Evolutionary conservation across 352 stramenopile species (phyloP).

Genomic region (Pythium dissotocum): DNA sequence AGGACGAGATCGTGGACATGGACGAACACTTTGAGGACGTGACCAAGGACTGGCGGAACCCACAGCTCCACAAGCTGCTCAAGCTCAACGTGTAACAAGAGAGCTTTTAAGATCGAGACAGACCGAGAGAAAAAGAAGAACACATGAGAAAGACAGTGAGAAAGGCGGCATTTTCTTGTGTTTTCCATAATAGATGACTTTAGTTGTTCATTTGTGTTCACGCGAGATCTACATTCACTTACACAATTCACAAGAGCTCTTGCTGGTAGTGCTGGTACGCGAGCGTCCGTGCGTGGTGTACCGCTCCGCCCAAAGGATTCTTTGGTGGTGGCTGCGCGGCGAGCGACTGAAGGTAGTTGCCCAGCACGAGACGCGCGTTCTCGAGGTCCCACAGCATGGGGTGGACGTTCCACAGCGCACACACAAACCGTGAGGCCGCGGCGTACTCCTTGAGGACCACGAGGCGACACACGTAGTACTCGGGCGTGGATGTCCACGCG

Average conservation of each 20-base stretch:
- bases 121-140: not conserved
- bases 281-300: slow-evolving; percentile 6
- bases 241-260: slow-evolving; percentile 10
- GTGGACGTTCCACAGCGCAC: slow-evolving; percentile 54
- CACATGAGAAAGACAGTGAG: not conserved
- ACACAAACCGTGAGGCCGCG: slow-evolving; percentile 49
- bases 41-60: slow-evolving; percentile 78
- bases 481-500: slow-evolving; percentile 57
- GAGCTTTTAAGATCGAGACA: not conserved
- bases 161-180: not conserved
- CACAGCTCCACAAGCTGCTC: slow-evolving; percentile 61
- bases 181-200: slow-evolving; percentile 6
- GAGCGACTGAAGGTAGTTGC: slow-evolving; percentile 51
- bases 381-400: slow-evolving; percentile 72
- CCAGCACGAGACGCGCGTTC: slow-evolving; percentile 58
- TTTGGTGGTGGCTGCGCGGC: slow-evolving; percentile 4
- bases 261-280: slow-evolving; percentile 25
- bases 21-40: slow-evolving; percentile 79
- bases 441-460: slow-evolving; percentile 48
- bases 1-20: slow-evolving; percentile 62
- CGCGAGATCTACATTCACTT: not conserved
- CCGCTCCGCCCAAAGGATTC: not conserved
- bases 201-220: slow-evolving; percentile 1
- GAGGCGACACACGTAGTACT: slow-evolving; percentile 71
- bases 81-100: slow-evolving; percentile 68